A percentile compares a stretch with the other conserved stretches of the same genome.
Evolutionary conservation across 2,329 filamentous ascomycete genomes (phyloP).

Genomic region (Sporothrix euskadiensis): DNA sequence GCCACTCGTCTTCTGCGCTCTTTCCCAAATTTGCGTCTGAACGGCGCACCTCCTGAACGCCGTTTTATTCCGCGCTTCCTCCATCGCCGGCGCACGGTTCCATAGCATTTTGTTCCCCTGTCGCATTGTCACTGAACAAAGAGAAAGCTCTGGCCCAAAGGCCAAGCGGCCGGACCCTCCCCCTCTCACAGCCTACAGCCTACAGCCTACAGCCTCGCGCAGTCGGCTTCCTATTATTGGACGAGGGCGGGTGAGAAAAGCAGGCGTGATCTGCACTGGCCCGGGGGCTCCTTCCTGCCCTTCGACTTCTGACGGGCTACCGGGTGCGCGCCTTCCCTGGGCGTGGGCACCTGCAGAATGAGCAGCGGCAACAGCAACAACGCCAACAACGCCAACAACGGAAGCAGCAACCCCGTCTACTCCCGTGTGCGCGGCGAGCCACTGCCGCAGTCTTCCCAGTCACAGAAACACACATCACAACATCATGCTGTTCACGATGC

Average conservation of each 20-base stretch:
- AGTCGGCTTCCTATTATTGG: not conserved
- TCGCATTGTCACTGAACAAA: not conserved
- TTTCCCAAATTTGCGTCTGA: not conserved
- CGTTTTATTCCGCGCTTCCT: not conserved
- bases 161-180: constrained; percentile 15
- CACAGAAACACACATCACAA: not conserved
- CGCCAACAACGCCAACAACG: not conserved
- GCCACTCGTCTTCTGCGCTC: not conserved
- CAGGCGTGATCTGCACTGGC: not conserved
- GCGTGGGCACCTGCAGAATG: not conserved
- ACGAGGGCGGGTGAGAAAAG: not conserved
- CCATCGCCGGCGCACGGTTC: not conserved
- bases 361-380: not conserved
- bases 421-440: constrained; percentile 8
- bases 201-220: not conserved
- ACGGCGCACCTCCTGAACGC: not conserved
- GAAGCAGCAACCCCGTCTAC: constrained; percentile 17
- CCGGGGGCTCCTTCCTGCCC: not conserved
- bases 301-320: not conserved
- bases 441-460: not conserved
- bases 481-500: not conserved
- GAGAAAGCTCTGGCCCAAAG: not conserved
- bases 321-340: constrained; percentile 15
- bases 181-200: not conserved
- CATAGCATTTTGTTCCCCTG: not conserved